phyloP scores from a whole-genome alignment of 1,284 basidiomycete genomes.

The Marasmius tenuissimus region DNA sequence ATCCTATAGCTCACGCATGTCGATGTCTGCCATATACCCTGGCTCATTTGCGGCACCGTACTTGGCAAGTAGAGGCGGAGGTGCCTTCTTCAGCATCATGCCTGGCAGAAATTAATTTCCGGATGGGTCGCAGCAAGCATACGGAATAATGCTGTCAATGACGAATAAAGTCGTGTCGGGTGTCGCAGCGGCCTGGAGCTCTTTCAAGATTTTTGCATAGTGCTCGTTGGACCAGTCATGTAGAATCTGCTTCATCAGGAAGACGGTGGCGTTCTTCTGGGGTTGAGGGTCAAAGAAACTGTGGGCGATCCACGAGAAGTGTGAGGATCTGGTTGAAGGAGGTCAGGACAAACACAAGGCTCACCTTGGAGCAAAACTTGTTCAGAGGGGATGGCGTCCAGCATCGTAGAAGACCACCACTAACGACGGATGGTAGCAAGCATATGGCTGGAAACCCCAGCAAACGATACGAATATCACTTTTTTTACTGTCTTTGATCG shows the following conservation, averaged over 20 bases:
- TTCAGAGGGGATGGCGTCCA: slow-evolving; percentile 23
- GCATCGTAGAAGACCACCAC: slow-evolving; percentile 30
- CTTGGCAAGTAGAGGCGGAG: too few species aligned
- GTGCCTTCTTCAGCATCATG: too few species aligned
- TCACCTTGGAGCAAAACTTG: slow-evolving; percentile 27
- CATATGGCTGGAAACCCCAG: neutral
- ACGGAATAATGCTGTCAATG: too few species aligned
- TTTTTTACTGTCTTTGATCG: slow-evolving; percentile 28
- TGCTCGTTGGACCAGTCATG: slow-evolving; percentile 36
- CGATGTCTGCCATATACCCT: too few species aligned
- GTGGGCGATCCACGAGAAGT: slow-evolving; percentile 12
- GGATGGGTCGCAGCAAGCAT: too few species aligned
- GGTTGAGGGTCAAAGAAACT: slow-evolving; percentile 28
- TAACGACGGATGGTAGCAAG: slow-evolving; percentile 8
- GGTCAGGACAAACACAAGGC: neutral
- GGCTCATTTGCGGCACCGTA: too few species aligned
- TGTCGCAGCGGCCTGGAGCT: slow-evolving; percentile 32
- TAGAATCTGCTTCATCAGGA: slow-evolving; percentile 31
- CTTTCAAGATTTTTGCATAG: slow-evolving; percentile 25
- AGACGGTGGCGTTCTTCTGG: too few species aligned
- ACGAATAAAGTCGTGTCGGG: too few species aligned
- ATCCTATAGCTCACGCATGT: too few species aligned
- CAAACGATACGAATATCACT: slow-evolving; percentile 19
- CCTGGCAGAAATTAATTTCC: too few species aligned
- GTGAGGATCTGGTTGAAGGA: slow-evolving; percentile 35